Conservation (phyloP, 2,329 filamentous ascomycete genomes). For the Aureobasidium sp. region DNA sequence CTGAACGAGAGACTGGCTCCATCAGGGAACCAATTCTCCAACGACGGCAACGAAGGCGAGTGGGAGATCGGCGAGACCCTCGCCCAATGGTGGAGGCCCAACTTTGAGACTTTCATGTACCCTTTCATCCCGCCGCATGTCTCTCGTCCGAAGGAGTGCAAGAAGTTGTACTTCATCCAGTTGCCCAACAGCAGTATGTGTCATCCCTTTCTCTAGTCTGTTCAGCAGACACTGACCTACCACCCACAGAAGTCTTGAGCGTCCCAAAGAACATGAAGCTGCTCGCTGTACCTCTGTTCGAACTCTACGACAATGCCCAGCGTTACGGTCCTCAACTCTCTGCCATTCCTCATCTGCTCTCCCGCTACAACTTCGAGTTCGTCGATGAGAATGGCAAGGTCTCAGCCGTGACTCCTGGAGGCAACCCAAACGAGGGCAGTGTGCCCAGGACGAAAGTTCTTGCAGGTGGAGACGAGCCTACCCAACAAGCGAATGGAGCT, state of each 20-base stretch:
- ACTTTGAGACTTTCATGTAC: slow-evolving; percentile 99
- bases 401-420: slow-evolving; percentile 84
- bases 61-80: slow-evolving; percentile 97
- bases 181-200: slow-evolving; percentile 87
- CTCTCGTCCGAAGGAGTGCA: slow-evolving; percentile 97
- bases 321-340: slow-evolving; percentile 97
- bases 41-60: slow-evolving; percentile 66
- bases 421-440: slow-evolving; percentile 55
- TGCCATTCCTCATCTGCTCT: slow-evolving; percentile 94
- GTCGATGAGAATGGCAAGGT: slow-evolving; percentile 93
- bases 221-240: background rate
- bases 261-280: slow-evolving; percentile 99
- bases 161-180: slow-evolving; percentile 98
- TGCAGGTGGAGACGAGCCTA: slow-evolving; percentile 57
- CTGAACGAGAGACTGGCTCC: slow-evolving; percentile 95
- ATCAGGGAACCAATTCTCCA: slow-evolving; percentile 77
- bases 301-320: slow-evolving; percentile 97
- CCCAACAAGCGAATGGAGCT: slow-evolving; percentile 1
- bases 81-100: slow-evolving; percentile 98
- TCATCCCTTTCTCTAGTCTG: background rate
- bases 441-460: slow-evolving; percentile 73
- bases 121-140: slow-evolving; percentile 97
- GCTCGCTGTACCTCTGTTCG: slow-evolving; percentile 94
- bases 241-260: slow-evolving; percentile 82
- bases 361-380: slow-evolving; percentile 97